These are phyloP conservation scores for Chytridiales sp. DNA, from an alignment of 371 early-diverging fungal species.

Conservation along the genomic window DNA sequence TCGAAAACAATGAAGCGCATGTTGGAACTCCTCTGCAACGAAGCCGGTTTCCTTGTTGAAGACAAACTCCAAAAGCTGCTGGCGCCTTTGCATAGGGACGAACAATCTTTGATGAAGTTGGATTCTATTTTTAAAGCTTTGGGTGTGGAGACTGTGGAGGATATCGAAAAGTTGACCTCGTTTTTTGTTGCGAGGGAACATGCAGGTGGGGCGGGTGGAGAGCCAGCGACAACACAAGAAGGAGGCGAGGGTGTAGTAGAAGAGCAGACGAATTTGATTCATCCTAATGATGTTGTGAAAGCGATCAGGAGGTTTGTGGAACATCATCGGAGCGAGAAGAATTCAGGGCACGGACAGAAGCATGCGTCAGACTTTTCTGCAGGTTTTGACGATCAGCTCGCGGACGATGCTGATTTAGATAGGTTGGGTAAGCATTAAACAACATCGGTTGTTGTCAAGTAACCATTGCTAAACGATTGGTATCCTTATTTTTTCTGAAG, in stretches of 20 bases:
- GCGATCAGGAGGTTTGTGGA: conserved; percentile 44
- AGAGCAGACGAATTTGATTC: conserved; percentile 27
- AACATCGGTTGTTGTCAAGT: no score
- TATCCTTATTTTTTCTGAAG: no score
- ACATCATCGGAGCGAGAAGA: conserved; percentile 25
- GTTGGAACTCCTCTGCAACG: conserved; percentile 50
- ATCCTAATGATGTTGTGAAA: conserved; percentile 47
- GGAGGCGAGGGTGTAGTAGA: not conserved
- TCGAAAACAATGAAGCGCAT: conserved; percentile 41
- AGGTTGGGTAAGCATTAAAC: no score
- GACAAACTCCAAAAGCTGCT: conserved; percentile 53
- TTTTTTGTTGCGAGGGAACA: conserved; percentile 37
- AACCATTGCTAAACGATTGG: no score
- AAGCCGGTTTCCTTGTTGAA: conserved; percentile 53
- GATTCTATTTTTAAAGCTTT: conserved; percentile 55
- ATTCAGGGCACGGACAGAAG: not conserved
- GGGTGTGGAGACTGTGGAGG: conserved; percentile 48
- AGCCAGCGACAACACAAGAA: not conserved
- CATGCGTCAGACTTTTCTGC: not conserved
- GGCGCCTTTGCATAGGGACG: conserved; percentile 44
- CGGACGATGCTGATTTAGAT: no score
- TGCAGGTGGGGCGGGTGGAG: not conserved
- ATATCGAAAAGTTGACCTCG: conserved; percentile 43
- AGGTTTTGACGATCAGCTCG: not conserved
- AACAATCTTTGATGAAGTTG: conserved; percentile 52